A percentile compares a stretch with the other conserved stretches of the same genome.
phyloP scores from a whole-genome alignment of 139 green algal genomes.

The Gonium pectorale region DNA sequence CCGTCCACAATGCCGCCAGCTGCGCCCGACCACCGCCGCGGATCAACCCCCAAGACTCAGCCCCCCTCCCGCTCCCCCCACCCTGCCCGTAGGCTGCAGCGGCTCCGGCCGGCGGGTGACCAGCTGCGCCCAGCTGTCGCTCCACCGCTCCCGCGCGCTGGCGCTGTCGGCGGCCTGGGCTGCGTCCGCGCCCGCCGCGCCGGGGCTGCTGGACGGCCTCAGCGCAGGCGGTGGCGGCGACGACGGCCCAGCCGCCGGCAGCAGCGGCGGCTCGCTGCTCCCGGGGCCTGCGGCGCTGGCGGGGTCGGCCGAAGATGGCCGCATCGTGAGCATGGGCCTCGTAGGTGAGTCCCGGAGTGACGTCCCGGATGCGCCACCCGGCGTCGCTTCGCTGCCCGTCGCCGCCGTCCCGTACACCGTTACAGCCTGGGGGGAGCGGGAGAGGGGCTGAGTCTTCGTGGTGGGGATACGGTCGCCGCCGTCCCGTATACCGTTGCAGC shows the following conservation, averaged over 20 bases:
- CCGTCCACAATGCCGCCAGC: background rate
- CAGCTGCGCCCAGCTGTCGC: slow-evolving; percentile 9
- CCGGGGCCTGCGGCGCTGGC: too few species aligned
- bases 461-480: too few species aligned
- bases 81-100: too few species aligned
- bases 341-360: slow-evolving; percentile 1
- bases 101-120: background rate
- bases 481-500: too few species aligned
- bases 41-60: too few species aligned
- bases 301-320: too few species aligned
- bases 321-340: too few species aligned
- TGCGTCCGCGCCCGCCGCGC: background rate
- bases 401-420: too few species aligned
- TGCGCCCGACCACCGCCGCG: too few species aligned
- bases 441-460: too few species aligned
- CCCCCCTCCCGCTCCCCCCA: too few species aligned
- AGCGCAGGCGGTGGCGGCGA: background rate
- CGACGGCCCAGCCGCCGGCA: background rate
- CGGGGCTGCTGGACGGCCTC: background rate
- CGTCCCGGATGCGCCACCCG: background rate
- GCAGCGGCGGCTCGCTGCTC: background rate
- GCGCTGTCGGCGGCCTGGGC: slow-evolving; percentile 17
- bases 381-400: background rate
- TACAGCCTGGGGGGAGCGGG: too few species aligned
- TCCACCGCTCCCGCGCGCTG: slow-evolving; percentile 17